Evolutionary conservation across 805 yeast genomes (phyloP).

Genomic region (Starmerella vaccinii): DNA sequence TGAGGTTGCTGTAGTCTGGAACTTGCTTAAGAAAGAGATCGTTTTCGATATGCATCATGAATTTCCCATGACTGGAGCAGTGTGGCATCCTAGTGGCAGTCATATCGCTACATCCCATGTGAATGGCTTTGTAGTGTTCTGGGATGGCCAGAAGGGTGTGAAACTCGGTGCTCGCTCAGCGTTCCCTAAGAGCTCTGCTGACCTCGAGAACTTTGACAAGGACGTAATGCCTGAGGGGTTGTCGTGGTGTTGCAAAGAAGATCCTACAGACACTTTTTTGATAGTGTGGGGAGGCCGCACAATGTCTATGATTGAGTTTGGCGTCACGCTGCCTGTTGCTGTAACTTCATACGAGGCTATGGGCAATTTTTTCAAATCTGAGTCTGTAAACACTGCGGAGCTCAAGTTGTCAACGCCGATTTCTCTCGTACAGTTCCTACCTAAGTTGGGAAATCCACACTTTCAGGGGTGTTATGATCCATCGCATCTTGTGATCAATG

Average conservation of each 20-base stretch:
- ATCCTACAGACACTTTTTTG: slow-evolving; percentile 72
- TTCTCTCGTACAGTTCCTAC: slow-evolving; percentile 9
- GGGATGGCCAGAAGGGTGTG: slow-evolving; percentile 80
- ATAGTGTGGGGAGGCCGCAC: slow-evolving; percentile 34
- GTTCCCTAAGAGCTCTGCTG: slow-evolving; percentile 21
- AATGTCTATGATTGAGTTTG: slow-evolving; percentile 51
- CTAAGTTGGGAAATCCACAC: slow-evolving; percentile 21
- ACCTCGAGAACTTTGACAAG: slow-evolving; percentile 10
- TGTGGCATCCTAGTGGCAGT: slow-evolving; percentile 89
- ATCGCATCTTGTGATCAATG: slow-evolving; percentile 43
- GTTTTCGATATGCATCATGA: slow-evolving; percentile 45
- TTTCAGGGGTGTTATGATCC: slow-evolving; percentile 78
- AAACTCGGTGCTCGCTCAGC: slow-evolving; percentile 60
- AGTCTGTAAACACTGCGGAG: slow-evolving; percentile 31
- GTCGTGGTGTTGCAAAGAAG: slow-evolving; percentile 68
- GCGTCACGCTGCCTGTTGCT: slow-evolving; percentile 66
- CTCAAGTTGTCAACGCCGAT: slow-evolving; percentile 11
- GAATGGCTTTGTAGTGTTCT: slow-evolving; percentile 78
- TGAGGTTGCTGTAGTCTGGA: slow-evolving; percentile 58
- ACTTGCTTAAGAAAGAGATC: slow-evolving; percentile 46
- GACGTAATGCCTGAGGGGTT: slow-evolving; percentile 26
- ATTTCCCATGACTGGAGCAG: slow-evolving; percentile 46
- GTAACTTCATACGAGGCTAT: slow-evolving; percentile 76
- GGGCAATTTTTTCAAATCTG: slow-evolving; percentile 53
- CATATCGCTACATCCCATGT: slow-evolving; percentile 69